Evolutionary conservation across 2,329 filamentous ascomycete genomes (phyloP).

Genomic region (Neopestalotiopsis clavispora): DNA sequence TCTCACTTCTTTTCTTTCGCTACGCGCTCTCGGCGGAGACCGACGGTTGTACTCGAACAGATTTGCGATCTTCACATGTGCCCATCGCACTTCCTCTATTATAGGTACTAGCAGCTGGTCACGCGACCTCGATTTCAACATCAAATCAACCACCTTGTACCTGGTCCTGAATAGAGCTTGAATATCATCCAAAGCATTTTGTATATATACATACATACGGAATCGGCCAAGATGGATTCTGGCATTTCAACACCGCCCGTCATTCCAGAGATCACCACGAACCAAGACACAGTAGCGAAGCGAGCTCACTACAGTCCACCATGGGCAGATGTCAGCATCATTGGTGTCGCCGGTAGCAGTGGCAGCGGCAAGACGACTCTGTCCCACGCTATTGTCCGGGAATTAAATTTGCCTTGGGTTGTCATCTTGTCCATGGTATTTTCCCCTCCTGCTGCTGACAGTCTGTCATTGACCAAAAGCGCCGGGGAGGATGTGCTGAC

Average conservation of each 20-base stretch:
- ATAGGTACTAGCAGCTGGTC: conserved; percentile 1
- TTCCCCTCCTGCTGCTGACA: conserved; percentile 22
- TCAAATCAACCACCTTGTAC: background rate
- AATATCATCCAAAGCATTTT: background rate
- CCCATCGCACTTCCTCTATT: background rate
- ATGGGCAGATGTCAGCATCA: conserved; percentile 96
- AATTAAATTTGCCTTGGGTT: conserved; percentile 94
- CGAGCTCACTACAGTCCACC: conserved; percentile 85
- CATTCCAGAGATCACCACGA: conserved; percentile 35
- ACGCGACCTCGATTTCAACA: background rate
- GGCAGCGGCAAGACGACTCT: conserved; percentile 96
- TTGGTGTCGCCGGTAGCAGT: conserved; percentile 93
- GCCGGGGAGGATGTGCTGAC: background rate
- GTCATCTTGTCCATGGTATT: conserved; percentile 94
- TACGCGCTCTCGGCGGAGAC: background rate
- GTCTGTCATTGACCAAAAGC: background rate
- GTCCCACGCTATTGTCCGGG: conserved; percentile 87
- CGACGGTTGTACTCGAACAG: background rate
- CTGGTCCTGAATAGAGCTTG: background rate
- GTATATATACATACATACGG: background rate
- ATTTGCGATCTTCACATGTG: conserved; percentile 1
- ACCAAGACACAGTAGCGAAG: conserved; percentile 53
- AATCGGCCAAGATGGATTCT: conserved; percentile 30
- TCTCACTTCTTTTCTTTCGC: background rate
- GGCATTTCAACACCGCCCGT: conserved; percentile 30